A percentile compares a stretch with the other conserved stretches of the same genome.
Conservation (phyloP, 1,284 basidiomycete genomes). For the Lentinus polychrous region DNA sequence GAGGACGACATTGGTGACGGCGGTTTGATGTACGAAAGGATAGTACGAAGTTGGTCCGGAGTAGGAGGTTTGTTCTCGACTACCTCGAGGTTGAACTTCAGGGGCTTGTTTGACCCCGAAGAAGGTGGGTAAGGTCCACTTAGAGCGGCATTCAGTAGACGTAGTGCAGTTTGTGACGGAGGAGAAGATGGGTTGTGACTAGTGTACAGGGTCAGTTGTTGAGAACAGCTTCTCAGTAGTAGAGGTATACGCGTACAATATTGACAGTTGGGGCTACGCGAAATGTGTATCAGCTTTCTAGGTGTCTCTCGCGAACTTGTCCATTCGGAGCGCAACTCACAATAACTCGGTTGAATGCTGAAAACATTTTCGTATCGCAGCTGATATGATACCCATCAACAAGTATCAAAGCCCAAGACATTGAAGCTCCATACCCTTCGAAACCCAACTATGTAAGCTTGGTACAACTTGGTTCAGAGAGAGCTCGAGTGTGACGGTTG, state of each 20-base stretch:
- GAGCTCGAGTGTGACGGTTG: too few relatives aligned
- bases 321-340: neutral
- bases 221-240: neutral
- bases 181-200: conserved; percentile 63
- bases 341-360: conserved; percentile 3
- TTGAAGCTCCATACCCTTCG: too few relatives aligned
- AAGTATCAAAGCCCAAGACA: too few relatives aligned
- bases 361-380: too few relatives aligned
- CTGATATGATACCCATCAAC: too few relatives aligned
- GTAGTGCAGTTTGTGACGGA: conserved; percentile 52
- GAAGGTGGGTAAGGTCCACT: conserved; percentile 53
- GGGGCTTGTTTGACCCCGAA: conserved; percentile 38
- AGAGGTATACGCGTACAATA: conserved; percentile 10
- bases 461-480: too few relatives aligned
- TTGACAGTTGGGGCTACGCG: conserved; percentile 14
- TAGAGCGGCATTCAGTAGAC: conserved; percentile 48
- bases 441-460: too few relatives aligned
- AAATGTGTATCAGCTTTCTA: neutral
- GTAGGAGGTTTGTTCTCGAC: conserved; percentile 59
- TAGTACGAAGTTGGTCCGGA: conserved; percentile 57
- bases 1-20: conserved; percentile 20
- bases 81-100: conserved; percentile 66
- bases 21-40: conserved; percentile 48
- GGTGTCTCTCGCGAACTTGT: neutral
- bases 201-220: neutral